These are phyloP conservation scores for Nemania sp. DNA, from an alignment of 2,329 filamentous ascomycete genomes.

Conservation along the genomic window DNA sequence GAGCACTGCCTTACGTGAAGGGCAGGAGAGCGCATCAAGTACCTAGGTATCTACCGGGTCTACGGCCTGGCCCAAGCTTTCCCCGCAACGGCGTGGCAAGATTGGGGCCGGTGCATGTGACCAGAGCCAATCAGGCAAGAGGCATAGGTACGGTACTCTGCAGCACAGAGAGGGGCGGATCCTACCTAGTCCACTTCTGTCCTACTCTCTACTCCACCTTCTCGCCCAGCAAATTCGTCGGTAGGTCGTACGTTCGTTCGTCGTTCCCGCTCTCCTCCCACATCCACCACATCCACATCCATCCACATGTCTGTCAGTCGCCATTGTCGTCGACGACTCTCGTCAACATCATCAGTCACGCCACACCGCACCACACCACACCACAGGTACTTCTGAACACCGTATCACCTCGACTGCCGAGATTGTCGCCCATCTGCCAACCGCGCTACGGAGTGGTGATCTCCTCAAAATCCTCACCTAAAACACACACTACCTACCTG, in stretches of 20 bases:
- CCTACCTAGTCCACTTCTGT: no score
- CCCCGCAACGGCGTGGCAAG: constrained; percentile 26
- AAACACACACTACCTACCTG: neutral
- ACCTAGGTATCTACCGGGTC: constrained; percentile 2
- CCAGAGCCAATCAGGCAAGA: constrained; percentile 20
- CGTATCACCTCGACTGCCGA: constrained; percentile 16
- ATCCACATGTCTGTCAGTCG: constrained; percentile 11
- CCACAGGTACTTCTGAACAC: constrained; percentile 11
- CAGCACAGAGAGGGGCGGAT: neutral
- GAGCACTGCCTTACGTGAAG: no score
- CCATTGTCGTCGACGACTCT: constrained; percentile 3
- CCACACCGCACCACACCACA: constrained; percentile 12
- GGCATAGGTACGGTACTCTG: no score
- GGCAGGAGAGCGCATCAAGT: neutral
- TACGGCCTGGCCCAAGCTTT: constrained; percentile 15
- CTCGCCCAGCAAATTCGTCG: constrained; percentile 19
- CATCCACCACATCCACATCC: no score
- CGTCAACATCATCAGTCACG: neutral
- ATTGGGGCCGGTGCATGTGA: neutral
- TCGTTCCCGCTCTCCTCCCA: constrained; percentile 19
- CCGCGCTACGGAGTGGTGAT: constrained; percentile 30
- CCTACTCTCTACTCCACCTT: no score
- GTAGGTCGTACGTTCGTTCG: constrained; percentile 23
- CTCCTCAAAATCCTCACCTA: constrained; percentile 31
- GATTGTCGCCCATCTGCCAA: constrained; percentile 12